These are phyloP conservation scores for Pyrus pyrifolia DNA, from an alignment of 306 rosid genomes.

Conservation along the genomic window DNA sequence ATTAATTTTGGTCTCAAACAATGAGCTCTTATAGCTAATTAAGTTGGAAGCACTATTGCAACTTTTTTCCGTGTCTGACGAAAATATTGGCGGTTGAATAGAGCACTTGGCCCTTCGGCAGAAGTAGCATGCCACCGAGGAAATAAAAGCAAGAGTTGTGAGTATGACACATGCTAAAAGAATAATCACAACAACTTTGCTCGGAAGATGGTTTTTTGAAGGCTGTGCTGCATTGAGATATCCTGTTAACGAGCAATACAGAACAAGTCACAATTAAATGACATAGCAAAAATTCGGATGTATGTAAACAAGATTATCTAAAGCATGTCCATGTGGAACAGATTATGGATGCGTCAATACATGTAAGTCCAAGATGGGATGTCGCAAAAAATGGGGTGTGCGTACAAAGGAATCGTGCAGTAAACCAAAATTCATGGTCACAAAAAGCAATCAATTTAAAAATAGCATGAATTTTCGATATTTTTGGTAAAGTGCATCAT, in stretches of 20 bases:
- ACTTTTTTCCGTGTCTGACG: conserved; percentile 63
- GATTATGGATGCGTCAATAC: neutral
- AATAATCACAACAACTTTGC: conserved; percentile 52
- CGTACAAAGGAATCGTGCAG: neutral
- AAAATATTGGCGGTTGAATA: conserved; percentile 41
- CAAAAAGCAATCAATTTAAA: neutral
- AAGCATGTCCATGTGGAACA: neutral
- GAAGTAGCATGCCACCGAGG: conserved; percentile 49
- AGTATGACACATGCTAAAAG: conserved; percentile 45
- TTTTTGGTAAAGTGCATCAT: neutral
- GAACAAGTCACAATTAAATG: conserved; percentile 6
- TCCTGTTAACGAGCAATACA: conserved; percentile 52
- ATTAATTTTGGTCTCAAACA: conserved; percentile 38
- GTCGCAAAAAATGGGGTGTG: neutral
- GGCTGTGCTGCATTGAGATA: conserved; percentile 27
- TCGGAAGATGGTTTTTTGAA: conserved; percentile 54
- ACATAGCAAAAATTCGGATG: neutral
- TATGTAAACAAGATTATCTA: too few relatives aligned
- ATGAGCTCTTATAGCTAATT: conserved; percentile 47
- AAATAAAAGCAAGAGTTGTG: conserved; percentile 62
- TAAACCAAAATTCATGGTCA: neutral
- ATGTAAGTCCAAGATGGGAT: neutral
- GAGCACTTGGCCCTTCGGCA: conserved; percentile 38
- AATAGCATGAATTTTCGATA: neutral
- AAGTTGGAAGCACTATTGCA: conserved; percentile 56